Base-by-base conservation (phyloP, 2,329 filamentous ascomycete species). In the Ophiognomonia clavigignenti-juglandacearum region DNA sequence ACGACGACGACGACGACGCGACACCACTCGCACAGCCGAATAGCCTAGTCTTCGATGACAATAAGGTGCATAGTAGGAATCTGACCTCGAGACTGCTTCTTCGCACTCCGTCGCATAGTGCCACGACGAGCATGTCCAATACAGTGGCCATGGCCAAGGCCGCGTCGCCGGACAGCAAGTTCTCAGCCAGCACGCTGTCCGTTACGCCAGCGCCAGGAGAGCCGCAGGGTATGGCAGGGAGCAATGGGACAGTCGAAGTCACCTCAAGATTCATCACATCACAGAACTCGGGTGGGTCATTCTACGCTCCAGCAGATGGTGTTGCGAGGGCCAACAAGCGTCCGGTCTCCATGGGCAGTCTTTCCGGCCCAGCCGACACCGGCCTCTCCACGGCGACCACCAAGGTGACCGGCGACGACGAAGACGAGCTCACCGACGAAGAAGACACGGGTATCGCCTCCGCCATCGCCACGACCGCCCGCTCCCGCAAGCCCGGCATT, bases 51-150 rank as follows among this genome's bases (percentile, higher is more conserved):
- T 43, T 70, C 32, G 68, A 66, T 47, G 64, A 72, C 48, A 69
- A 67, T 24, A 59, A 64, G 13, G 69, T 73, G 29, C 82, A 83
- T 57, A 83, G 80, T 51, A 78, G 82, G 56, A 79, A 83, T 51
- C 75, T 87, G 43, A 87, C 84, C 6, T 82, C 83, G 24, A 75
- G 82, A 49, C 65, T 88, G 31, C 71, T 89, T 2, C 78, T 85
- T 58, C 76, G 84, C 54, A 80, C 73, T 9, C 75, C 80, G 1
- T 82, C 81, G 6, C 73, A 80, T 52, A 73, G 77, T 52, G 75
- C 78, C 4, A 78, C 82, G 29, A 82, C 81, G 32, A 74, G 82
- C 59, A 84, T 86, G 75, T 83, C 82, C 7, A 68, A 74, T 49
- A 75, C 85, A 48, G 75, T 72, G 2, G 77, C 72, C 9, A 74